Evolutionary conservation across 345 rosid species (phyloP), one percentile per base, ranked within the genome.

Genomic region (Firmiana major): DNA sequence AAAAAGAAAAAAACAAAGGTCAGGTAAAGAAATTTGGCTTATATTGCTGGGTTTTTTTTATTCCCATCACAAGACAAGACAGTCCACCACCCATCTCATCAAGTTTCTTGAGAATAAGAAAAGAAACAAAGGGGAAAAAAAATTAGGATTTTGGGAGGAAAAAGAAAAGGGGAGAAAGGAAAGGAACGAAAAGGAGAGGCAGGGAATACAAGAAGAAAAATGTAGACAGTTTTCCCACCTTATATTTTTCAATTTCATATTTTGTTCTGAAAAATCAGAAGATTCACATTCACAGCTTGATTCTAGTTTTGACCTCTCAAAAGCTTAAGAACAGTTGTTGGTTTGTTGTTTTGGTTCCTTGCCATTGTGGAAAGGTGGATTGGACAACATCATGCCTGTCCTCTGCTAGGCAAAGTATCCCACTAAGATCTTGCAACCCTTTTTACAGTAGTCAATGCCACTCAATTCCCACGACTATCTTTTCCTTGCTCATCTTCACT

Each of bases 381-480:
- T 79, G 84, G 92, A 84, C 80, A 83, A 87, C 84, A 87, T 77
- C 34, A 82, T 89, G 93, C 85, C 70, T 75, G 86, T 80, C 85
- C 74, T 80, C 76, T 77, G 81, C 57, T 57, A 77, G 90, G 85
- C 89, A 91, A 81, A 89, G 87, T 84, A 93, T 93, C 93, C 90
- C 89, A 87, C 88, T 79, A 5, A 75, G 85, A 86, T 88, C 84
- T 78, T 83, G 81, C 65, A 77, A 63, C 65, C 73, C 38, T 79
- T 82, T 81, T 58, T 71, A 43, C 85, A 42, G 5, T 62, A 67
- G 76, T 79, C 60, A 80, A 36, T 64, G 26, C 75, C 75, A 40
- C 72, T 54, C 82, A 26, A 54, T 63, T 57, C 31, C 49, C 34
- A 21, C 51, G 31, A 66, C 79, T 45, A 45, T 40, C 63, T 75